Evolutionary conservation across 2,329 filamentous ascomycete genomes (phyloP).

Genomic region (Verticillium tricorpus): DNA sequence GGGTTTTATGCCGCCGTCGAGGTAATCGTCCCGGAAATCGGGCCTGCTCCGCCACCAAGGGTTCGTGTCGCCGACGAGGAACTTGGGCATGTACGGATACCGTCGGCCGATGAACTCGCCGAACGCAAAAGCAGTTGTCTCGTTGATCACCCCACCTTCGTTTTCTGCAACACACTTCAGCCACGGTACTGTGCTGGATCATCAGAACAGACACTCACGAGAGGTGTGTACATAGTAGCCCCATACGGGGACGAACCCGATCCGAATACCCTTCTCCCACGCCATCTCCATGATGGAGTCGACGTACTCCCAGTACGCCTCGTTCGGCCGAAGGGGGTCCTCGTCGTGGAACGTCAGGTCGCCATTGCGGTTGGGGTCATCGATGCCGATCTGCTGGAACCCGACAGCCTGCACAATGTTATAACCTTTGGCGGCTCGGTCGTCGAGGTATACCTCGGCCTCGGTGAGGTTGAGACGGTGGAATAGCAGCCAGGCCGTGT

Average conservation of each 20-base stretch:
- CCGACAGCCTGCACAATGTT: slow-evolving; percentile 1
- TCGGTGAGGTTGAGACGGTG: slow-evolving; percentile 1
- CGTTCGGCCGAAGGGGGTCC: slow-evolving; percentile 9
- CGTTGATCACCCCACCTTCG: slow-evolving; percentile 9
- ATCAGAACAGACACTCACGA: neutral
- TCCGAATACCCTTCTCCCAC: slow-evolving; percentile 11
- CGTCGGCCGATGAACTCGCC: slow-evolving; percentile 17
- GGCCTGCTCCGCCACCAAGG: slow-evolving; percentile 17
- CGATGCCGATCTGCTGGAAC: slow-evolving; percentile 14
- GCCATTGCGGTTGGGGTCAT: slow-evolving; percentile 8
- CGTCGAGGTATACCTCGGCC: neutral
- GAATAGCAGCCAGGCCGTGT: slow-evolving; percentile 7
- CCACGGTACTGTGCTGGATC: neutral
- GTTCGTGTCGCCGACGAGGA: slow-evolving; percentile 17
- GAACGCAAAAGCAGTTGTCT: slow-evolving; percentile 11
- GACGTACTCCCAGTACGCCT: slow-evolving; percentile 8
- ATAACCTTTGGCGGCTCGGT: slow-evolving; percentile 1
- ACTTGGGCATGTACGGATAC: slow-evolving; percentile 18
- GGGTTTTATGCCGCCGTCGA: slow-evolving; percentile 12
- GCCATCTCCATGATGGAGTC: slow-evolving; percentile 11
- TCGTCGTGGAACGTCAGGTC: slow-evolving; percentile 7
- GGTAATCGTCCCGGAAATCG: slow-evolving; percentile 14
- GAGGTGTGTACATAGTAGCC: slow-evolving; percentile 5
- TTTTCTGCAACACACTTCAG: neutral
- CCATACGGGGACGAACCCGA: slow-evolving; percentile 11